Evolutionary conservation across 2,329 filamentous ascomycete genomes (phyloP).

Genomic region (Diaporthe australafricana): DNA sequence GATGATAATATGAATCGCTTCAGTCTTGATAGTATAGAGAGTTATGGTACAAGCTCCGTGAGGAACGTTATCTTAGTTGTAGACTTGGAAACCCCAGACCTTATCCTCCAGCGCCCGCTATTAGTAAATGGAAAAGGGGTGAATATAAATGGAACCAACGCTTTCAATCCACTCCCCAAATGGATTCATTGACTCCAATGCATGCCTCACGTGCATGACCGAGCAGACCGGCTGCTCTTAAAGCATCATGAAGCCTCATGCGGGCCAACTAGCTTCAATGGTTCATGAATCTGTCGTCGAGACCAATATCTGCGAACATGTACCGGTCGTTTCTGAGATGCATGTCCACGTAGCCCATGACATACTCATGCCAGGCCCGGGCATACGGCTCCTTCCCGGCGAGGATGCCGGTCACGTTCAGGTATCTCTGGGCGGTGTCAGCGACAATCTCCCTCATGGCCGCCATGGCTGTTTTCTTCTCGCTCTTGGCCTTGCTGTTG

Average conservation of each 20-base stretch:
- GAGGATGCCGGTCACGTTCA: conserved; percentile 39
- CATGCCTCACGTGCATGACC: background rate
- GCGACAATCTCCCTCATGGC: conserved; percentile 15
- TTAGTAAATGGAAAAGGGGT: background rate
- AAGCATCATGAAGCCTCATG: background rate
- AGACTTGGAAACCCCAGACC: background rate
- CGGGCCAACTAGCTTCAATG: background rate
- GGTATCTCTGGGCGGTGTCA: conserved; percentile 38
- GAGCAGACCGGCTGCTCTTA: background rate
- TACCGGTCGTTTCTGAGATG: conserved; percentile 36
- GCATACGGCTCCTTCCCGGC: conserved; percentile 39
- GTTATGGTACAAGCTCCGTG: background rate
- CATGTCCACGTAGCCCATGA: conserved; percentile 44
- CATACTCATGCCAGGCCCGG: conserved; percentile 41
- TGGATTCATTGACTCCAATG: background rate
- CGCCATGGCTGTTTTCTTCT: conserved; percentile 9
- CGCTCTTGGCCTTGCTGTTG: conserved; percentile 38
- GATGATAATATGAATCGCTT: background rate
- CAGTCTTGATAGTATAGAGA: background rate
- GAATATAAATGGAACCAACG: no score
- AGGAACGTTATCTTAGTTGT: conserved; percentile 3
- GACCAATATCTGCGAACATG: conserved; percentile 35
- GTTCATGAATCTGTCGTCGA: conserved; percentile 25
- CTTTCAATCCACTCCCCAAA: background rate
- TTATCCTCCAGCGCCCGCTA: background rate